Conservation (phyloP, 2,329 filamentous ascomycete species). For the Fusarium graminum region DNA sequence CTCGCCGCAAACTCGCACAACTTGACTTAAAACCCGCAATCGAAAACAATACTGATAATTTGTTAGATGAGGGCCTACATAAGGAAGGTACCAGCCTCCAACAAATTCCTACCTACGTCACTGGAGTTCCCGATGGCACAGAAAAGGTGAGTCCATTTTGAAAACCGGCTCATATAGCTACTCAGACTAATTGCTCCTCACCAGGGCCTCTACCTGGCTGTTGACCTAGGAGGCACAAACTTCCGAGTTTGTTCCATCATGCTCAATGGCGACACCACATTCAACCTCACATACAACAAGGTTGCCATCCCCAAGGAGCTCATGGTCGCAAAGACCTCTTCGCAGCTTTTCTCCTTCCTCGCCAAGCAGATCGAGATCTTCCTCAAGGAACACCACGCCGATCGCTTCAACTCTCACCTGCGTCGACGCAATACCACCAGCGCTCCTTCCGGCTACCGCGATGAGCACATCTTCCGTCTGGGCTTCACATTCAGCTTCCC, state of each 20-base stretch:
- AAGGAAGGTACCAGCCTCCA: conserved; percentile 85
- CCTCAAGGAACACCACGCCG: conserved; percentile 86
- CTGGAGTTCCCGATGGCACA: conserved; percentile 93
- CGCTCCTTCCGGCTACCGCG: conserved; percentile 69
- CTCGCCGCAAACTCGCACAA: conserved; percentile 21
- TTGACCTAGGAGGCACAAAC: conserved; percentile 98
- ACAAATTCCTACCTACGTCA: conserved; percentile 98
- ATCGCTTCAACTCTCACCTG: conserved; percentile 82
- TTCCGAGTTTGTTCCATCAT: conserved; percentile 97
- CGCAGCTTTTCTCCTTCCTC: conserved; percentile 91
- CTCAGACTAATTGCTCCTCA: conserved; percentile 23
- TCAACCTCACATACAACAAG: conserved; percentile 93
- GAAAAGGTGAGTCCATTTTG: conserved; percentile 77
- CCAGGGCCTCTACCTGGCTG: conserved; percentile 93
- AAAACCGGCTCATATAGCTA: conserved; percentile 4
- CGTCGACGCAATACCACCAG: conserved; percentile 73
- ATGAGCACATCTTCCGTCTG: conserved; percentile 87
- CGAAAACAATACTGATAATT: conserved; percentile 28
- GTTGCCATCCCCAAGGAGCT: conserved; percentile 89
- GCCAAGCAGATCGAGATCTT: conserved; percentile 93
- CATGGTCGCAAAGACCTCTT: conserved; percentile 88
- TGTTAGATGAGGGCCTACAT: conserved; percentile 80
- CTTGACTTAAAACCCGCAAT: conserved; percentile 21
- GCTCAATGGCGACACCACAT: conserved; percentile 93
- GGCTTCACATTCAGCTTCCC: conserved; percentile 99